Conservation (phyloP, 345 rosid species). For the Eucalyptus marginata region DNA sequence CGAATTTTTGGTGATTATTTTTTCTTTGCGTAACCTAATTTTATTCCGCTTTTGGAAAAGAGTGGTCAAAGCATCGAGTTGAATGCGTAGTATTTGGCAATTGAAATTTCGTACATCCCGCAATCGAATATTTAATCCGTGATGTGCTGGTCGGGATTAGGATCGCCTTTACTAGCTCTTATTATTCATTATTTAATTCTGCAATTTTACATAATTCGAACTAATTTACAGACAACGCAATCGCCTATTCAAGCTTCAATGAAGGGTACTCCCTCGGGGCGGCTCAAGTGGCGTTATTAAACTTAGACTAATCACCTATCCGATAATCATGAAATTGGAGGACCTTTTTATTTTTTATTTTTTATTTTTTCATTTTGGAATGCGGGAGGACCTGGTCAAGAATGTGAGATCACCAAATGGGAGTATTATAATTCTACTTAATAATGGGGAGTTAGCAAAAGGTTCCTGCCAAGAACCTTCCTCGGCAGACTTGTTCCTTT, state of each 20-base stretch:
- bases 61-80: not conserved
- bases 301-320: not conserved
- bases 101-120: not conserved
- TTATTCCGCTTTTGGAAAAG: not conserved
- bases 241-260: not conserved
- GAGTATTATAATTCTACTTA: not conserved
- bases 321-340: not conserved
- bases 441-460: not conserved
- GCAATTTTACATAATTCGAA: not conserved
- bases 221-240: not conserved
- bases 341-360: not conserved
- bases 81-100: not conserved
- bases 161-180: not conserved
- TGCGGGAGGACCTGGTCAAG: not conserved
- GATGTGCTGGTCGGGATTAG: not conserved
- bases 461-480: not conserved
- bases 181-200: not conserved
- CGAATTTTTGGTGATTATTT: not conserved
- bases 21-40: not conserved
- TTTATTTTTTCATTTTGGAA: not conserved
- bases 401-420: not conserved
- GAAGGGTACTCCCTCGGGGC: not conserved
- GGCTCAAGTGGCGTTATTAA: not conserved
- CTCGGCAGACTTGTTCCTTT: not conserved
- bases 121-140: not conserved